A percentile compares a stretch with the other conserved stretches of the same genome.
These are phyloP conservation scores for Rubia yunnanensis DNA, from an alignment of 257 asterid genomes.

Conservation along the genomic window DNA sequence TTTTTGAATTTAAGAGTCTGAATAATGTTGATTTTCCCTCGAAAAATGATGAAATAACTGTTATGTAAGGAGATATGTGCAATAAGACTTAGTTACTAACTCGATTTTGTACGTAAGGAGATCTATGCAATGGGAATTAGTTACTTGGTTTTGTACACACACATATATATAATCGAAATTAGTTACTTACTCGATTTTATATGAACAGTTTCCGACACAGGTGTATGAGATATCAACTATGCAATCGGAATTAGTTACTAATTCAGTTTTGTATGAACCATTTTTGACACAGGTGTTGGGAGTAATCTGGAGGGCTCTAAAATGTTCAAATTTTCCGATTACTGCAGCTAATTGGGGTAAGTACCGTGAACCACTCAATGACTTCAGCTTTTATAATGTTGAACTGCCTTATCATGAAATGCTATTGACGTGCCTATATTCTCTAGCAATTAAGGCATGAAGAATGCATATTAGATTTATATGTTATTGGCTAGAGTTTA, in stretches of 20 bases:
- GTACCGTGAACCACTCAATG: slow-evolving; percentile 8
- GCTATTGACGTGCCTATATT: not conserved
- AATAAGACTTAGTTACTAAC: not conserved
- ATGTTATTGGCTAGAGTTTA: not conserved
- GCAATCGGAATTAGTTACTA: too few species aligned
- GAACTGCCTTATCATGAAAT: not conserved
- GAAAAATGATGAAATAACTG: not conserved
- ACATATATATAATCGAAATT: not conserved
- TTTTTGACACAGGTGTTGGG: slow-evolving; percentile 76
- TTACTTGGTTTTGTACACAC: not conserved
- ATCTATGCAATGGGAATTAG: not conserved
- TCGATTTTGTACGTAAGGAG: not conserved
- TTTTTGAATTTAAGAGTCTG: not conserved
- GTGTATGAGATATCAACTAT: too few species aligned
- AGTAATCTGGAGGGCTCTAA: slow-evolving; percentile 45
- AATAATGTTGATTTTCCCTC: not conserved
- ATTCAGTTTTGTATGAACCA: slow-evolving; percentile 27
- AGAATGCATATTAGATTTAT: not conserved
- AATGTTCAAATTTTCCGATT: slow-evolving; percentile 16
- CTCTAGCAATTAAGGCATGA: not conserved
- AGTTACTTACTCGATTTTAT: too few species aligned
- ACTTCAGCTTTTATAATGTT: not conserved
- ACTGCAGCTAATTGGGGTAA: slow-evolving; percentile 60
- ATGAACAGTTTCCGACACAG: too few species aligned
- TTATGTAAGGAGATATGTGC: not conserved